Evolutionary conservation across 2,329 filamentous ascomycete genomes (phyloP).

Genomic region (Huntiella abstrusa): DNA sequence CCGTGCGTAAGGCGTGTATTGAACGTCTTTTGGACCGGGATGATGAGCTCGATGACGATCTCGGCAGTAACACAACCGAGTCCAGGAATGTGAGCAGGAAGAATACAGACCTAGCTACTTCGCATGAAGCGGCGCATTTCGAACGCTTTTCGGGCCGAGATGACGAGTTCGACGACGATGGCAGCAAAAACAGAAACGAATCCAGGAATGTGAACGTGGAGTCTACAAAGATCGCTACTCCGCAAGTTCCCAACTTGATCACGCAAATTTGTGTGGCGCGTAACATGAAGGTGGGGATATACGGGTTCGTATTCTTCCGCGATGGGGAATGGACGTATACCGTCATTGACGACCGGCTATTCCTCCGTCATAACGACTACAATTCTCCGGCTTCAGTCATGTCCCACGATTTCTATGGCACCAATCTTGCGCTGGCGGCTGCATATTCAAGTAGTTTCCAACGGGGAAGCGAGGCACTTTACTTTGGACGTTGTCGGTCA

Average conservation of each 20-base stretch:
- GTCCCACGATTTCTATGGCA: too few species aligned
- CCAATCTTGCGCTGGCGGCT: too few species aligned
- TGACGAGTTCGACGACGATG: not conserved
- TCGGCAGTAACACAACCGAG: not conserved
- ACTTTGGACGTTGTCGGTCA: conserved; percentile 58
- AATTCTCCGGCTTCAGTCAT: too few species aligned
- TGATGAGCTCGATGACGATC: not conserved
- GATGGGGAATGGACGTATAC: conserved; percentile 86
- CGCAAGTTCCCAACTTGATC: conserved; percentile 39
- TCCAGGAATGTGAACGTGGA: too few species aligned
- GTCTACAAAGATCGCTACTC: too few species aligned
- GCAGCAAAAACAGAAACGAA: not conserved
- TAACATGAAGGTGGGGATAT: conserved; percentile 58
- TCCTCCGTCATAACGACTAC: conserved; percentile 16
- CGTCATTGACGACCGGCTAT: conserved; percentile 81
- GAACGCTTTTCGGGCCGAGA: not conserved
- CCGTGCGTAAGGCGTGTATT: not conserved
- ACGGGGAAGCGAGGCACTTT: conserved; percentile 56
- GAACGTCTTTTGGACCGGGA: not conserved
- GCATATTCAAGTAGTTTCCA: conserved; percentile 42
- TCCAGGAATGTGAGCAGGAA: too few species aligned
- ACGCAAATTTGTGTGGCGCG: conserved; percentile 58
- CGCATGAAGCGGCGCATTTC: not conserved
- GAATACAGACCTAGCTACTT: too few species aligned
- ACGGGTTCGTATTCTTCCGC: conserved; percentile 75